Evolutionary conservation across 1,284 basidiomycete species (phyloP), one percentile per base, ranked within the genome.

Genomic region (Rhodotorula mucilaginosa): DNA sequence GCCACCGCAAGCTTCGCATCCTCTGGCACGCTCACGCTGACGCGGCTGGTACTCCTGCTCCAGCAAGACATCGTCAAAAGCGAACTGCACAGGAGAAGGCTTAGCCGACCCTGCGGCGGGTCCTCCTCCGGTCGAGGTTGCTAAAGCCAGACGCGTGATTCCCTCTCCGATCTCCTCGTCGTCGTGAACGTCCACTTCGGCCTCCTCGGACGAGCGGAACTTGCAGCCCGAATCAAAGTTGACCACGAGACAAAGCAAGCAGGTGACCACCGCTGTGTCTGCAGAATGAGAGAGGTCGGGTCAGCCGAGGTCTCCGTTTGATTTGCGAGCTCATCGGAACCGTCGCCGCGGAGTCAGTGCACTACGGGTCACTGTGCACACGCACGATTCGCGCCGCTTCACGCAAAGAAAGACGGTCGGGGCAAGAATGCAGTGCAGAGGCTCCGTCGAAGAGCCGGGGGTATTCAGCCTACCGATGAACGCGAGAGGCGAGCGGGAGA

Each of bases 111-210:
- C 8, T 5, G 34, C 6, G 34, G 34, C 6, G 8, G 34, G 34
- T 8, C 6, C 34, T 34, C 34, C 34, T 34, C 6, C 6, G 8
- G 34, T 8, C 34, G 34, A 34, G 34, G 34, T 34, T 34, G 34
- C 34, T 34, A 34, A 34, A 34, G 34, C 34, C 8, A 34, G 34
- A 34, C 34, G 34, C 34, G 34, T 34, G 6, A 29, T 29, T 26
- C 54, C n/a, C 56, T 97, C 95, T 78, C 95, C 95, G 85, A 96
- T 89, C 83, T 94, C 91, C 12, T 88, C 87, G 79, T 97, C 92
- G 81, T 98, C 95, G 73, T 96, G 88, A 73, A 95, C 95, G 66
- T 97, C 84, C 72, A 93, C 89, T 84, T 97, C 94, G 47, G 88
- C 87, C 75, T 92, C 90, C 78, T 96, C 93, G 54, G 84, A 82